phyloP scores from a whole-genome alignment of 768 basidiomycete species.

The Zangia roseola region DNA sequence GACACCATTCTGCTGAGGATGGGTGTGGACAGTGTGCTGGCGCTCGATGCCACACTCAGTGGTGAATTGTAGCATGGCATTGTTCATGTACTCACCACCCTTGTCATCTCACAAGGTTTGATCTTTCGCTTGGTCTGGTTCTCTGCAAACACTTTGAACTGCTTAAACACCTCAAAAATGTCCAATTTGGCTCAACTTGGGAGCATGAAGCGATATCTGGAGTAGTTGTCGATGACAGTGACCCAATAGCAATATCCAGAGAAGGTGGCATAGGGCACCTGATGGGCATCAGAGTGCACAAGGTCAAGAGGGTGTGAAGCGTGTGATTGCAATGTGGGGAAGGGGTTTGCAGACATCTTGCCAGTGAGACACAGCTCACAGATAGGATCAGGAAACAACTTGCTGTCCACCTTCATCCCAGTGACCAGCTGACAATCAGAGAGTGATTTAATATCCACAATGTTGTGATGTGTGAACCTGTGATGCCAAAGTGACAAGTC shows the following conservation, averaged over 20 bases:
- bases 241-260: no score
- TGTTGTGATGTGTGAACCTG: constrained; percentile 29
- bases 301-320: no score
- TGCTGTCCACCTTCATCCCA: no score
- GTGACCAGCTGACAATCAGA: constrained; percentile 13
- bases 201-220: not conserved
- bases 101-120: constrained; percentile 25
- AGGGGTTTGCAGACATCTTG: no score
- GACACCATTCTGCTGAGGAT: no score
- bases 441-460: constrained; percentile 19
- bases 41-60: constrained; percentile 1
- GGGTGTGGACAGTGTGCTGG: not conserved
- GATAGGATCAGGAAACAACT: no score
- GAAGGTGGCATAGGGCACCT: no score
- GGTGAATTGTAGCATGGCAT: constrained; percentile 20
- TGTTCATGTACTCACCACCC: constrained; percentile 32
- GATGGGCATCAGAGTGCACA: no score
- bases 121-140: constrained; percentile 17
- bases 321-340: no score
- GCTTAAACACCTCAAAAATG: no score
- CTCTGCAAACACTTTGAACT: constrained; percentile 31
- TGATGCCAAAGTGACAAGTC: constrained; percentile 22
- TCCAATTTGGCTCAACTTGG: constrained; percentile 2
- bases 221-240: not conserved
- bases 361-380: no score